Base-by-base conservation (phyloP, 257 asterid species). In the Plantago elongata region DNA sequence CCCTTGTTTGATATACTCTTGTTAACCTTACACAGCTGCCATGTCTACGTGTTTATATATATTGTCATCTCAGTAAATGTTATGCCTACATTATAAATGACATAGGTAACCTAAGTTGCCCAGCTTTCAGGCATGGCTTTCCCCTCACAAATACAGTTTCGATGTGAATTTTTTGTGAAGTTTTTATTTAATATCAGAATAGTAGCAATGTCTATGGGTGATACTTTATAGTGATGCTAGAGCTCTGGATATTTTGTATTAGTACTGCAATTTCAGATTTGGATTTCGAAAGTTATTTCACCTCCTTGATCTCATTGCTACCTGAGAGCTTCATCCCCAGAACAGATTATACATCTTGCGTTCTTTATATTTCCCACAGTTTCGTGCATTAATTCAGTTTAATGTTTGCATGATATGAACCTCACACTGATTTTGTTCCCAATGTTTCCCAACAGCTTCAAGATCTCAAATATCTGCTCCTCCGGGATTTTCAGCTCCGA, bases 381-480 rank as follows among this genome's bases (percentile, higher is more conserved):
- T 10, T 40, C 30, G 40, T 56, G 40, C n/a, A 17, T 11, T 55
- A 50, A 54, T 47, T 66, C 37, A 48, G 10, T 66, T 40, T 60
- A 22, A 10, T 34, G 17, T 17, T 10, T 46, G 29, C 49, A 48
- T 57, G 27, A 13, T 49, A 52, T 68, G 61, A 34, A 51, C 37
- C 70, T 62, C 22, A 77, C 12, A 30, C 49, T 48, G 10, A 56
- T 54, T 63, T 63, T 59, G 30, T 62, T 51, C 50, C 42, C 11
- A 45, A 47, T 54, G 54, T 67, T 54, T 77, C 69, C 13, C 11
- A 69, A 69, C 86, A 93, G 99, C 56, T 80, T 73, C 89, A 49
- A 87, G 94, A 78, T 78, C 97, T 71, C 96, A 85, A 70, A 78
- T 87, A 77, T 73, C 95, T 16, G 95, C 95, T 22, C 99, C 99